A percentile compares a stretch with the other conserved stretches of the same genome.
These are phyloP conservation scores for Batkoa obscura DNA, from an alignment of 371 early-diverging fungal species.

Conservation along the genomic window DNA sequence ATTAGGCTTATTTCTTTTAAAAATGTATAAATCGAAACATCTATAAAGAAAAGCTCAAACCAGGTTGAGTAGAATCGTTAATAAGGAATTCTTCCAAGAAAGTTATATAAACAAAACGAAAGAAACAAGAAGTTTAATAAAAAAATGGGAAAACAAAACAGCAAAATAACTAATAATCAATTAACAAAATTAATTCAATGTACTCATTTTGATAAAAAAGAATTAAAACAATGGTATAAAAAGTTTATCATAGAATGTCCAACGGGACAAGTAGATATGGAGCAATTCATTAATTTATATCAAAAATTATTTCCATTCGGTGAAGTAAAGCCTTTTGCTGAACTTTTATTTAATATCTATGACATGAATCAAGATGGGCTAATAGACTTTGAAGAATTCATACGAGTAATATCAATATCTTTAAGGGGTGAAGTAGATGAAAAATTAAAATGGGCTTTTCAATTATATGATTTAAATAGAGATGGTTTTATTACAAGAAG, in stretches of 20 bases:
- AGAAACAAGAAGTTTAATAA: too few species aligned
- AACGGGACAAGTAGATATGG: conserved; percentile 55
- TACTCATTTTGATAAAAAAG: not conserved
- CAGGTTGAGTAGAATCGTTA: too few species aligned
- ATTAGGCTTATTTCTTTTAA: too few species aligned
- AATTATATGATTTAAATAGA: conserved; percentile 80
- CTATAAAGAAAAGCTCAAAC: too few species aligned
- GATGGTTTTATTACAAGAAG: conserved; percentile 73
- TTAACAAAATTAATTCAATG: not conserved
- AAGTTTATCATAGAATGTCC: conserved; percentile 87
- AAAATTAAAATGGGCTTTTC: conserved; percentile 53
- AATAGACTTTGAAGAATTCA: conserved; percentile 83
- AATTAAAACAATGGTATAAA: conserved; percentile 42
- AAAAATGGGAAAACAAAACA: not conserved
- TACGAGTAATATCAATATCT: conserved; percentile 68
- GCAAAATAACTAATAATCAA: not conserved
- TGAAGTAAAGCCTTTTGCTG: conserved; percentile 73
- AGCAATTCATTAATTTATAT: conserved; percentile 79
- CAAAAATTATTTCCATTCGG: conserved; percentile 94
- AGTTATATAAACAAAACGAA: too few species aligned
- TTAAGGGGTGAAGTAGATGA: conserved; percentile 70
- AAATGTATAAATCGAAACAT: too few species aligned
- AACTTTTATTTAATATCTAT: conserved; percentile 75
- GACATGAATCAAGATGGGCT: conserved; percentile 70
- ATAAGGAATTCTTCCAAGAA: too few species aligned